These are phyloP conservation scores for Fusarium graminum DNA, from an alignment of 2,329 filamentous ascomycete species.

Conservation along the genomic window DNA sequence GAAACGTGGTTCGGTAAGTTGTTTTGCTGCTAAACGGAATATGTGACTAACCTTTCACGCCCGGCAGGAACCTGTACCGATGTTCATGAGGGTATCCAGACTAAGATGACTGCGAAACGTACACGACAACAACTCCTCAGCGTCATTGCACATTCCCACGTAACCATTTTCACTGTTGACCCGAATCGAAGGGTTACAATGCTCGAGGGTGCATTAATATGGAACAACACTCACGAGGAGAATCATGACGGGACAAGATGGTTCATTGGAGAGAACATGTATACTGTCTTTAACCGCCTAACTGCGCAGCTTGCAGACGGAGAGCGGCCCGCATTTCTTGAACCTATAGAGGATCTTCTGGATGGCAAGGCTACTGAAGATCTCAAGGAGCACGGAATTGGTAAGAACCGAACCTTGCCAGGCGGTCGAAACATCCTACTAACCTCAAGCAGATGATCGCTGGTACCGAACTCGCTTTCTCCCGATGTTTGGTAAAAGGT, in stretches of 20 bases:
- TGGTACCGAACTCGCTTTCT: slow-evolving; percentile 81
- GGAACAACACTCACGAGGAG: slow-evolving; percentile 60
- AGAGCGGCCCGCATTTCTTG: slow-evolving; percentile 63
- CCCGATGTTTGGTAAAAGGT: slow-evolving; percentile 71
- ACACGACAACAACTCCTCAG: slow-evolving; percentile 78
- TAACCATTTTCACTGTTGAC: slow-evolving; percentile 82
- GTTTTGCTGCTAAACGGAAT: not conserved
- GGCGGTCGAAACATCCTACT: slow-evolving; percentile 3
- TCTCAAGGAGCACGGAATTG: slow-evolving; percentile 72
- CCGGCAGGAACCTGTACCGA: slow-evolving; percentile 76
- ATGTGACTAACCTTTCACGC: not conserved
- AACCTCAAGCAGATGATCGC: slow-evolving; percentile 61
- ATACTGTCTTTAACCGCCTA: slow-evolving; percentile 71
- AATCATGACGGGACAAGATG: slow-evolving; percentile 58
- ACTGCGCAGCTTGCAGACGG: slow-evolving; percentile 59
- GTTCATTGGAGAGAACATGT: slow-evolving; percentile 72
- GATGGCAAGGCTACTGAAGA: slow-evolving; percentile 71
- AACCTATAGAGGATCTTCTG: slow-evolving; percentile 74
- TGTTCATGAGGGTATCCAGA: slow-evolving; percentile 79
- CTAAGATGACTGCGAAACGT: slow-evolving; percentile 73
- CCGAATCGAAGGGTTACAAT: slow-evolving; percentile 72
- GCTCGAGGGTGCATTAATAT: slow-evolving; percentile 76
- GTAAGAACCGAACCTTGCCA: slow-evolving; percentile 49
- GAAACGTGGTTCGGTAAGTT: slow-evolving; percentile 79
- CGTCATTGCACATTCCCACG: slow-evolving; percentile 80